Base-by-base conservation (phyloP, 2,329 filamentous ascomycete species). In the Phyllosticta ampelicida region DNA sequence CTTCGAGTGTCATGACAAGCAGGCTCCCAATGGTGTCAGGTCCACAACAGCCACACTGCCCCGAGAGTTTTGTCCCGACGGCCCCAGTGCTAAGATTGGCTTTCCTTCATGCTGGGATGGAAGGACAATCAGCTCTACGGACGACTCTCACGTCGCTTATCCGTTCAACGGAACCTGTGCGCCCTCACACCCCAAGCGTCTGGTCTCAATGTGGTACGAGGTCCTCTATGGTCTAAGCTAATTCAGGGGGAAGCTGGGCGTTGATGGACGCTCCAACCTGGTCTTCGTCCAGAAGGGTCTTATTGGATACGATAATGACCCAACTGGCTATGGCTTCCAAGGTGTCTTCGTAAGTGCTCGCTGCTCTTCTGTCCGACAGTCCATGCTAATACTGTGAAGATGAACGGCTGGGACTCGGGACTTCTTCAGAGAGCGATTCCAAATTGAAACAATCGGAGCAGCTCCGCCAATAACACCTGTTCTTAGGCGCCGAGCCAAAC, bases 191-290 rank as follows among this genome's bases (percentile, higher is more conserved):
- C 80, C 80, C 0, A 72, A 76, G 20, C 77, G 78, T 48, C 70
- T 82, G 20, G 71, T 79, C 49, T 80, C 78, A 5, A 69, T 83
- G 55, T 81, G 83, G 66, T 78, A 75, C 62, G 80, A 82, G 63
- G 71, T 80, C 55, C 71, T 75, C 20, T 83, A 74, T 71, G 66
- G 74, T 58, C 36, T 44, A 4, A 44, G 6, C 2, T 44, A 13
- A n/a, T 44, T 44, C 36, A 44, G n/a, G 36, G 36, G 36, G 5
- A 44, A n/a, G 36, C n/a, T 44, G 11, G 36, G 11, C 13, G n/a
- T 44, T 2, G 36, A 44, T n/a, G 16, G 36, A n/a, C 36, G 13
- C n/a, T n/a, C 36, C n/a, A 16, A n/a, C n/a, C 36, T 44, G 5
- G 36, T 44, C 36, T 44, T 44, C n/a, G 36, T 8, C 6, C 16